These are phyloP conservation scores for Skeletonema marinoi DNA, from an alignment of 108 stramenopile species.

Conservation along the genomic window DNA sequence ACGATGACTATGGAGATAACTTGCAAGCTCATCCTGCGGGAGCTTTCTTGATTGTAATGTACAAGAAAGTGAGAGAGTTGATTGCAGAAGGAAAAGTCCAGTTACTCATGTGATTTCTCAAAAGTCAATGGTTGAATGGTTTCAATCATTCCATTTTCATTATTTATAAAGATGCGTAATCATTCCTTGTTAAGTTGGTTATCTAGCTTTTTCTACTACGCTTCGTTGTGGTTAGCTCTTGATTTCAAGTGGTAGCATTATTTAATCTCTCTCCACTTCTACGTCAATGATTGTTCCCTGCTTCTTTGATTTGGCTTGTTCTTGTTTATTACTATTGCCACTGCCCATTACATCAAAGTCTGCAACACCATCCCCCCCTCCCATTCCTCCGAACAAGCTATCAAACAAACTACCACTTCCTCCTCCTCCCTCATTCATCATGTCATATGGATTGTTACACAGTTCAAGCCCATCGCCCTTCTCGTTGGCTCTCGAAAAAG, in stretches of 20 bases:
- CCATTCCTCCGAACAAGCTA: conserved; percentile 39
- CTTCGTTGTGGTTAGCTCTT: neutral
- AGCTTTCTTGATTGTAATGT: conserved; percentile 64
- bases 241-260: neutral
- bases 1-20: conserved; percentile 54
- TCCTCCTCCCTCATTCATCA: conserved; percentile 47
- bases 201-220: neutral
- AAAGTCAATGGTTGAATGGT: neutral
- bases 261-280: conserved; percentile 65
- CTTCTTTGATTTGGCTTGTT: conserved; percentile 43
- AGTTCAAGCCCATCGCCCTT: conserved; percentile 50
- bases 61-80: conserved; percentile 52
- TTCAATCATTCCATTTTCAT: neutral
- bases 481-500: conserved; percentile 51
- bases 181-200: neutral
- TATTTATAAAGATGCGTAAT: conserved; percentile 1
- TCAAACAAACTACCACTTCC: conserved; percentile 48
- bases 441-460: conserved; percentile 51
- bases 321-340: conserved; percentile 21
- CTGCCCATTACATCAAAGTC: conserved; percentile 33
- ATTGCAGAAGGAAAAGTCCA: conserved; percentile 63
- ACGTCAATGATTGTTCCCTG: conserved; percentile 77
- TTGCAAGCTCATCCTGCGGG: conserved; percentile 56
- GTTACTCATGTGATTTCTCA: conserved; percentile 35
- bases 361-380: conserved; percentile 23